phyloP scores from a whole-genome alignment of 805 yeast species.

The Candida qinlingensis region DNA sequence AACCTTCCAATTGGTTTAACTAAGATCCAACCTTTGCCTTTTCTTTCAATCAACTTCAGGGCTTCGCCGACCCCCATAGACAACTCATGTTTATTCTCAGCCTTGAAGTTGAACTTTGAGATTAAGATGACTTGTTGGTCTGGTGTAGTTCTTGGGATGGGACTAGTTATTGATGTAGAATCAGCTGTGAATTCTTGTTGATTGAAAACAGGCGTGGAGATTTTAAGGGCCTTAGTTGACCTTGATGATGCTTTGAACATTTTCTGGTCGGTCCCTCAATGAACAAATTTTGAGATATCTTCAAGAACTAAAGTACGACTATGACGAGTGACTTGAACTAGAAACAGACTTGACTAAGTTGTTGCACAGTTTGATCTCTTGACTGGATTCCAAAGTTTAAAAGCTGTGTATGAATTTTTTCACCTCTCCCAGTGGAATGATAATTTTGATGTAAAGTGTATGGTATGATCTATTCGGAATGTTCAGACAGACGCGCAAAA shows the following conservation, averaged over 20 bases:
- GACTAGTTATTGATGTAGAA: background rate
- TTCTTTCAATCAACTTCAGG: constrained; percentile 41
- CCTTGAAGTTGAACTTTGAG: constrained; percentile 39
- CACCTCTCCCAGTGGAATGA: background rate
- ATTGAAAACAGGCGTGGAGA: background rate
- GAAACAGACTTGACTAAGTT: no score
- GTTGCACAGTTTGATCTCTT: no score
- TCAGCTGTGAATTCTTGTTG: background rate
- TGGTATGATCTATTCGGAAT: background rate
- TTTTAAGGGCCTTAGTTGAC: background rate
- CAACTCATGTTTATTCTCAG: constrained; percentile 40
- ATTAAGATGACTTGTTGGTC: constrained; percentile 32
- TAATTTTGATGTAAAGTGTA: no score
- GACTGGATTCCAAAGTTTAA: no score
- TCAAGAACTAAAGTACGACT: no score
- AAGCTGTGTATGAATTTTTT: background rate
- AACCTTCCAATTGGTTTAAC: constrained; percentile 49
- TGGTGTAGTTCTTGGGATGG: constrained; percentile 12
- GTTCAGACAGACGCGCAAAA: background rate
- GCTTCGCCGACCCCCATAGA: constrained; percentile 45
- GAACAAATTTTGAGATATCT: background rate
- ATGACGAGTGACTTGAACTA: no score
- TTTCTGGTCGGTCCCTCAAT: background rate
- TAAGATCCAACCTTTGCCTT: constrained; percentile 49
- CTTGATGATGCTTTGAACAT: background rate